Conservation (phyloP, 345 rosid species). For the Eucalyptus marginata region DNA sequence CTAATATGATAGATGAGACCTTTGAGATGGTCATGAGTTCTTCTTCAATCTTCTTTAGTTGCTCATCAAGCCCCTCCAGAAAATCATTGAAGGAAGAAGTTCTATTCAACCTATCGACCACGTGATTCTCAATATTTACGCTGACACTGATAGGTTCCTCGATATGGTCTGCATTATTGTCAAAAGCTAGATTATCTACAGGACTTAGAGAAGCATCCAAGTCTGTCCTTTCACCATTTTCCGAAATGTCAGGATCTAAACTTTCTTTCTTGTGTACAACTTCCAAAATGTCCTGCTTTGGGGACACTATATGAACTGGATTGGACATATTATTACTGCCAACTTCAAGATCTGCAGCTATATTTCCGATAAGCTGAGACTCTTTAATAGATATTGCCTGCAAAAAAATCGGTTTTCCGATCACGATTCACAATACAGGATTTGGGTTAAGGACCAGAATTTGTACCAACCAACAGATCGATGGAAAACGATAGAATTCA, state of each 20-base stretch:
- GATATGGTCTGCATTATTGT: slow-evolving; percentile 4
- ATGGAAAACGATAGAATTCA: neutral
- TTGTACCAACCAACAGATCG: neutral
- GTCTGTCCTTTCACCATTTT: slow-evolving; percentile 3
- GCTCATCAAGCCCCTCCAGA: slow-evolving; percentile 46
- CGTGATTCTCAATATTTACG: slow-evolving; percentile 7
- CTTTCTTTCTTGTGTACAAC: slow-evolving; percentile 3
- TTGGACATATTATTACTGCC: slow-evolving; percentile 19
- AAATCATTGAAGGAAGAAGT: slow-evolving; percentile 50
- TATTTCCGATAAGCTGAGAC: slow-evolving; percentile 57
- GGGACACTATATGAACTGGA: slow-evolving; percentile 56
- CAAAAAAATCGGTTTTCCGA: slow-evolving; percentile 14
- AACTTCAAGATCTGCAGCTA: slow-evolving; percentile 46
- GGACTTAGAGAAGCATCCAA: neutral
- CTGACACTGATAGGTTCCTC: slow-evolving; percentile 6
- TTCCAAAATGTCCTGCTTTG: slow-evolving; percentile 19
- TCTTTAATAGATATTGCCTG: slow-evolving; percentile 79
- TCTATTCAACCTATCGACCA: slow-evolving; percentile 2
- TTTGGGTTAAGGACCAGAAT: neutral
- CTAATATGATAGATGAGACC: slow-evolving; percentile 40
- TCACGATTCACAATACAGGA: neutral
- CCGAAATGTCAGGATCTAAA: neutral
- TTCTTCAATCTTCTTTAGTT: slow-evolving; percentile 50
- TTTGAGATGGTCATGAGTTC: slow-evolving; percentile 54
- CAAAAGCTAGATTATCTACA: neutral